phyloP scores from a whole-genome alignment of 2,329 filamentous ascomycete genomes.

The Aureobasidium pullulans region DNA sequence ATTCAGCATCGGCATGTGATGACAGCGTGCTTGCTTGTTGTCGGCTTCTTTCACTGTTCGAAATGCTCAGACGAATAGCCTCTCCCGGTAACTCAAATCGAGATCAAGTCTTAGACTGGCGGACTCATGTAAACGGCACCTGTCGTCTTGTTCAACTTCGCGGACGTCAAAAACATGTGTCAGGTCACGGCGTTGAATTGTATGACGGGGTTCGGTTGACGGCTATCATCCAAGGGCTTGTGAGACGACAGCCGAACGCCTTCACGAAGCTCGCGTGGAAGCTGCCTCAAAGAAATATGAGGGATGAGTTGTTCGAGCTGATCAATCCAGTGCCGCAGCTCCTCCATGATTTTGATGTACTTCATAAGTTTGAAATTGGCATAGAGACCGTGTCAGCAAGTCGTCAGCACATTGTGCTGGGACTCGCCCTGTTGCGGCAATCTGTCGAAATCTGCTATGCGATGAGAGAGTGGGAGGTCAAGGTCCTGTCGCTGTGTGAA shows the following conservation, averaged over 20 bases:
- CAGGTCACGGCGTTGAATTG: background rate
- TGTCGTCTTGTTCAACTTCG: conserved; percentile 3
- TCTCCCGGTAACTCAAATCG: background rate
- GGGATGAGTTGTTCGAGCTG: background rate
- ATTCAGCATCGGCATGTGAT: background rate
- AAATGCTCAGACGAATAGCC: background rate
- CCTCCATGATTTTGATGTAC: background rate
- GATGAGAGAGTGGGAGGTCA: background rate
- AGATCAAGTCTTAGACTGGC: background rate
- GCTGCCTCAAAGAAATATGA: background rate
- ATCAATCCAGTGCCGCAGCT: background rate
- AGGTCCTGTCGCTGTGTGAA: background rate
- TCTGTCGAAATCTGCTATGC: background rate
- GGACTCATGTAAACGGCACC: background rate
- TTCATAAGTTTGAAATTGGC: background rate
- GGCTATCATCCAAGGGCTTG: background rate
- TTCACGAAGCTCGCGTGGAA: background rate
- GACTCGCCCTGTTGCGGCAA: background rate
- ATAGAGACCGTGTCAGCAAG: background rate
- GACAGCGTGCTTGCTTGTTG: background rate
- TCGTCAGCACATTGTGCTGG: background rate
- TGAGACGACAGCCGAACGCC: background rate
- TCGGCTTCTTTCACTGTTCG: background rate
- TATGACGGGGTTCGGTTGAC: background rate
- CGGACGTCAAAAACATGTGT: background rate